Conservation (phyloP, 805 yeast genomes). For the Peterozyma toletana region DNA sequence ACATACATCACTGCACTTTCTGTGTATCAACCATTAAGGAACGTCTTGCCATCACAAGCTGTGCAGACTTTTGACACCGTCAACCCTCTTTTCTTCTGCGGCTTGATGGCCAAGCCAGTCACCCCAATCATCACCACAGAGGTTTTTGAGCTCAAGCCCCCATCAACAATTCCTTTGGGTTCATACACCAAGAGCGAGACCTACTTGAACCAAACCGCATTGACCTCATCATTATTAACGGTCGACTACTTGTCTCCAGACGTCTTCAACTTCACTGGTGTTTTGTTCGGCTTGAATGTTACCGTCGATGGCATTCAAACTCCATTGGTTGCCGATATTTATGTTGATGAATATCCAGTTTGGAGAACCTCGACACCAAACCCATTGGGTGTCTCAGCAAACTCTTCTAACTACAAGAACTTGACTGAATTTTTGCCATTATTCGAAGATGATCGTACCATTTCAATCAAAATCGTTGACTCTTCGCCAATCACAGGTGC, state of each 20-base stretch:
- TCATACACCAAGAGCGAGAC: slow-evolving; percentile 3
- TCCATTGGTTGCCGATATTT: slow-evolving; percentile 18
- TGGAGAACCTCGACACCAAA: slow-evolving; percentile 24
- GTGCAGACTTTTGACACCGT: slow-evolving; percentile 2
- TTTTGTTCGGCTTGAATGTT: slow-evolving; percentile 19
- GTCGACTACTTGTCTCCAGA: slow-evolving; percentile 9
- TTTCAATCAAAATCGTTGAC: slow-evolving; percentile 17
- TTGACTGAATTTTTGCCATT: slow-evolving; percentile 19
- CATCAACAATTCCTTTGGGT: slow-evolving; percentile 7
- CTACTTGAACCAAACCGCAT: slow-evolving; percentile 9
- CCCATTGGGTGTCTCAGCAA: slow-evolving; percentile 13
- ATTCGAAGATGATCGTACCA: slow-evolving; percentile 10
- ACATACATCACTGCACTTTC: slow-evolving; percentile 10
- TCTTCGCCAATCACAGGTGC: slow-evolving; percentile 14
- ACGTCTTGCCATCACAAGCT: not conserved
- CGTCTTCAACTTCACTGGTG: slow-evolving; percentile 19
- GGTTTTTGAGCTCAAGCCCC: slow-evolving; percentile 13
- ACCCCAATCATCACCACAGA: slow-evolving; percentile 5
- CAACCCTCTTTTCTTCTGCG: not conserved
- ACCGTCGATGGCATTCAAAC: slow-evolving; percentile 15
- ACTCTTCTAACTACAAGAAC: slow-evolving; percentile 18
- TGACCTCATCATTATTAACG: not conserved
- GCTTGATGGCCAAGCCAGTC: slow-evolving; percentile 1
- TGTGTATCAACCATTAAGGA: slow-evolving; percentile 1
- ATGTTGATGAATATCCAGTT: slow-evolving; percentile 17